Percentiles rank a stretch among this genome's conserved stretches.
Evolutionary conservation across 352 stramenopile species (phyloP).

Genomic region (Discostella stelligera): DNA sequence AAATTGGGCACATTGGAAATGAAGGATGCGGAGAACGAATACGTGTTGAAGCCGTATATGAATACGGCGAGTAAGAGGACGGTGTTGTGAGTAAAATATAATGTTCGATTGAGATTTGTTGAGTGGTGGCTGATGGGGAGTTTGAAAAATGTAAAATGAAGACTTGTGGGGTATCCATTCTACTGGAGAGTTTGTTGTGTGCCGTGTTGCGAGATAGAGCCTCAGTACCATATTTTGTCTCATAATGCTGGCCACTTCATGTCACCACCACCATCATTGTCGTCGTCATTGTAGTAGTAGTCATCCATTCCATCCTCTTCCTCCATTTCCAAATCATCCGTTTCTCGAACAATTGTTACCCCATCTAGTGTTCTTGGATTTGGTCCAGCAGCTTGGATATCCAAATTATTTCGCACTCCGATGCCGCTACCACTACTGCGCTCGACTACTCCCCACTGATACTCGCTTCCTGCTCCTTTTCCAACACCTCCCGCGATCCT

Average conservation of each 20-base stretch:
- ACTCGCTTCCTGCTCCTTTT: slow-evolving; percentile 27
- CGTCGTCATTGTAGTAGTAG: slow-evolving; percentile 3
- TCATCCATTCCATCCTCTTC: neutral
- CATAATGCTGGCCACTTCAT: slow-evolving; percentile 20
- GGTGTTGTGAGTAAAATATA: slow-evolving; percentile 63
- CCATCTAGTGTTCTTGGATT: slow-evolving; percentile 23
- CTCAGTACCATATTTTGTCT: neutral
- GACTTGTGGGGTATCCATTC: no score
- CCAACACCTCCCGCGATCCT: slow-evolving; percentile 34
- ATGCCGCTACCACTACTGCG: neutral
- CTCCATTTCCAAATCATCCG: slow-evolving; percentile 9
- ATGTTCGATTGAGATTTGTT: no score
- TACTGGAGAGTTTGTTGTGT: no score
- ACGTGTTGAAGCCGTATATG: slow-evolving; percentile 98
- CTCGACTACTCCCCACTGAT: slow-evolving; percentile 17
- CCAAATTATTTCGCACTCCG: slow-evolving; percentile 28
- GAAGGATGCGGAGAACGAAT: slow-evolving; percentile 99
- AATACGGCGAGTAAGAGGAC: slow-evolving; percentile 98
- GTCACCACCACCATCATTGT: slow-evolving; percentile 6
- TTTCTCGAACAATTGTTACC: slow-evolving; percentile 35
- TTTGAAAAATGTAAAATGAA: neutral
- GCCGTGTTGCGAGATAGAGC: neutral
- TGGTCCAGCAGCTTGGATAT: slow-evolving; percentile 13
- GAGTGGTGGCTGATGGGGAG: neutral
- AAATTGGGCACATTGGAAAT: slow-evolving; percentile 98